Evolutionary conservation across 2,329 filamentous ascomycete genomes (phyloP).

Genomic region (Alternaria burnsii): DNA sequence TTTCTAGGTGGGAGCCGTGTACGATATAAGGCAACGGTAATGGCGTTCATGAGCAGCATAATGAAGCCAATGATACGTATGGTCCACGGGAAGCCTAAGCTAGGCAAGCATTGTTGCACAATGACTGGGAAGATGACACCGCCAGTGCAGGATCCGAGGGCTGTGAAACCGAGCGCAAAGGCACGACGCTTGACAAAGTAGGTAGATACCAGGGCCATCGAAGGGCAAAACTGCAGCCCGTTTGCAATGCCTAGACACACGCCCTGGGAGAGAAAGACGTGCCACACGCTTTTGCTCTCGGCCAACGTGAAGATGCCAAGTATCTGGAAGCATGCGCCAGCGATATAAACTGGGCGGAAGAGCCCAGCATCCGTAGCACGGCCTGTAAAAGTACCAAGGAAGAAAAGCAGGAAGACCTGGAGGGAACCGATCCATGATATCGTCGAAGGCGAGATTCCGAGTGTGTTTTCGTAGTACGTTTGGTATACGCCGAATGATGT

Average conservation of each 20-base stretch:
- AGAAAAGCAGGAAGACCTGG: conserved; percentile 45
- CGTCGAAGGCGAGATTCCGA: conserved; percentile 43
- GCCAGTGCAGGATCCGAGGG: conserved; percentile 40
- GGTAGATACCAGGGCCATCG: conserved; percentile 61
- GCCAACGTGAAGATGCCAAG: conserved; percentile 45
- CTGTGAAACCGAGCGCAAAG: conserved; percentile 41
- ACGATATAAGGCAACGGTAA: conserved; percentile 48
- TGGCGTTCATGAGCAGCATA: conserved; percentile 55
- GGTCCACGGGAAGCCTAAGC: conserved; percentile 66
- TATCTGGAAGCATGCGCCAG: conserved; percentile 44
- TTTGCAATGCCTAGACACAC: conserved; percentile 64
- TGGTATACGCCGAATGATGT: conserved; percentile 67
- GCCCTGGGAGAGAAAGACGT: conserved; percentile 59
- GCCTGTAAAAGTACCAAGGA: conserved; percentile 42
- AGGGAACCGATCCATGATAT: conserved; percentile 47
- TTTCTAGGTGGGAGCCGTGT: conserved; percentile 52
- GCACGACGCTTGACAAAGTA: conserved; percentile 43
- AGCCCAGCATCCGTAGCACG: conserved; percentile 43
- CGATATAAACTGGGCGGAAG: conserved; percentile 38
- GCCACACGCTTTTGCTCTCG: conserved; percentile 41
- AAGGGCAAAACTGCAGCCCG: conserved; percentile 64
- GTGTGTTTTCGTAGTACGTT: conserved; percentile 59
- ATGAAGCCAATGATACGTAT: conserved; percentile 69
- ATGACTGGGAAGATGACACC: conserved; percentile 46
- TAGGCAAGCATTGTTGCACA: conserved; percentile 42